A percentile compares a stretch with the other conserved stretches of the same genome.
These are phyloP conservation scores for Leucosporidium yakuticum DNA, from an alignment of 768 basidiomycete species.

Conservation along the genomic window DNA sequence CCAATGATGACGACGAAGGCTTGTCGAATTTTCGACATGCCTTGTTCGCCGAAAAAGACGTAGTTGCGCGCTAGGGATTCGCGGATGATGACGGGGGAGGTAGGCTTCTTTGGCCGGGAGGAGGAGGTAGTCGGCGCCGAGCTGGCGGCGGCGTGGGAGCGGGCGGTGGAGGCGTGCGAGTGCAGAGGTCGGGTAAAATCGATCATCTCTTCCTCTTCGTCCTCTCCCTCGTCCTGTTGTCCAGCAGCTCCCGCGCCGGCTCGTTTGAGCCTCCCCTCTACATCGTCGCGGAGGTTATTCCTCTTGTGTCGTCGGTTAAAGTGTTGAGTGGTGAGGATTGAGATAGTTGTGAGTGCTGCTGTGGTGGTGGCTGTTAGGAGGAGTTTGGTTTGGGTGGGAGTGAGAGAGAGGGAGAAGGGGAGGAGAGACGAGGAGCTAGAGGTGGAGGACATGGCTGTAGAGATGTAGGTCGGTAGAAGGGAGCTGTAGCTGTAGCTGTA, in stretches of 20 bases:
- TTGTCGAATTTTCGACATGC: conserved; percentile 68
- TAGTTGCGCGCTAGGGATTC: conserved; percentile 93
- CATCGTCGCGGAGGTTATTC: not conserved
- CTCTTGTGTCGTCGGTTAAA: conserved; percentile 14
- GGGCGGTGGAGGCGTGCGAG: not conserved
- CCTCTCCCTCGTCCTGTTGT: conserved; percentile 6
- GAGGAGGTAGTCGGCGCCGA: not conserved
- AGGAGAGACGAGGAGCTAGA: too few species aligned
- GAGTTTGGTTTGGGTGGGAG: not conserved
- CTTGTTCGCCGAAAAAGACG: conserved; percentile 84
- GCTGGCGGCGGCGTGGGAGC: not conserved
- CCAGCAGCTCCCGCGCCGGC: not conserved
- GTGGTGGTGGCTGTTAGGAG: conserved; percentile 19
- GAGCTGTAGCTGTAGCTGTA: too few species aligned
- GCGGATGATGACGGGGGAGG: conserved; percentile 64
- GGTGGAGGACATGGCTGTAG: too few species aligned
- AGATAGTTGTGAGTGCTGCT: conserved; percentile 14
- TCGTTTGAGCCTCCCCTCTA: conserved; percentile 6
- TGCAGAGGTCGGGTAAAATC: conserved; percentile 18
- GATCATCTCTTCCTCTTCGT: conserved; percentile 26
- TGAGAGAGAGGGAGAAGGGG: too few species aligned
- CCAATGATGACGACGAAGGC: conserved; percentile 82
- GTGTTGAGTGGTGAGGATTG: conserved; percentile 19
- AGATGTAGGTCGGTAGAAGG: too few species aligned
- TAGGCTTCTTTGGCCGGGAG: conserved; percentile 8